These are phyloP conservation scores for Strobilomyces echinocephalus DNA, from an alignment of 768 basidiomycete species.

Conservation along the genomic window DNA sequence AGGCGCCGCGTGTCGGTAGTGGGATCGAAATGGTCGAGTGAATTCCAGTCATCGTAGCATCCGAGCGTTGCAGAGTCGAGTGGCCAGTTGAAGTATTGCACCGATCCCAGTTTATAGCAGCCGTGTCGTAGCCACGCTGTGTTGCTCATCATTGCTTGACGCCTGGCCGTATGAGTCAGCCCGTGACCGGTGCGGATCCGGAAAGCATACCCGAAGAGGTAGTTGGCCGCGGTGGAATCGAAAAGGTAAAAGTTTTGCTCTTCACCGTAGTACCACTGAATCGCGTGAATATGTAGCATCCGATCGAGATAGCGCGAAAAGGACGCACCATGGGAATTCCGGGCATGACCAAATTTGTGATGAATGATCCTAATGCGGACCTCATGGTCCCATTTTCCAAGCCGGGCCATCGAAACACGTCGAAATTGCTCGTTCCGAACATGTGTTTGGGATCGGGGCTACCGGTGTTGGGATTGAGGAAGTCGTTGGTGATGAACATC, in stretches of 20 bases:
- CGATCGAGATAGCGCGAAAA: neutral
- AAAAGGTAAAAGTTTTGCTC: constrained; percentile 87
- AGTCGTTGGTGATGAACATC: constrained; percentile 85
- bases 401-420: constrained; percentile 92
- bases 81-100: constrained; percentile 93
- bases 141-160: constrained; percentile 85
- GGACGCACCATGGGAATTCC: constrained; percentile 69
- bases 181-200: neutral
- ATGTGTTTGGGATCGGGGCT: constrained; percentile 78
- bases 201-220: constrained; percentile 71
- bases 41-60: constrained; percentile 88
- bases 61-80: constrained; percentile 77
- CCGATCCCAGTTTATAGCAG: constrained; percentile 85
- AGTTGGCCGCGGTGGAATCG: constrained; percentile 87
- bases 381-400: constrained; percentile 78
- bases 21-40: constrained; percentile 92
- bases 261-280: constrained; percentile 80
- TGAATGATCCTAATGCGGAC: constrained; percentile 72
- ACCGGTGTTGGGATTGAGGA: constrained; percentile 66
- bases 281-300: constrained; percentile 24
- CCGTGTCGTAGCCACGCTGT: constrained; percentile 91
- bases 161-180: constrained; percentile 43
- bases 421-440: constrained; percentile 92
- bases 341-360: constrained; percentile 78
- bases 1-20: constrained; percentile 73